Percentiles rank a stretch among this genome's conserved stretches.
Evolutionary conservation across 306 rosid species (phyloP).

Genomic region (Castanea mollissima): DNA sequence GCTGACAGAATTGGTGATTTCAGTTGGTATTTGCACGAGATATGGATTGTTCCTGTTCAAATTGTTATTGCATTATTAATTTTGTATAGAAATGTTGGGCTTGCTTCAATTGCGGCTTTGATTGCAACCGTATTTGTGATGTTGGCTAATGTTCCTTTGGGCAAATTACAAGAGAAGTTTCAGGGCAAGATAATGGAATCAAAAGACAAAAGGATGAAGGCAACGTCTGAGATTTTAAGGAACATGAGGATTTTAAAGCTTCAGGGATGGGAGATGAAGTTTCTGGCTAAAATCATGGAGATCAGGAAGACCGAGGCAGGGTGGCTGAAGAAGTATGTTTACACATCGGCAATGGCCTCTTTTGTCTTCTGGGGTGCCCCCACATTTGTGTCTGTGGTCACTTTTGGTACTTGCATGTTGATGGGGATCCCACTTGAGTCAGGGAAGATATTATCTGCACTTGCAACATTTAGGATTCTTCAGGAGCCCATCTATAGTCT

Average conservation of each 20-base stretch:
- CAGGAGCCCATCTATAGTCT: too few species aligned
- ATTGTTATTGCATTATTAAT: slow-evolving; percentile 40
- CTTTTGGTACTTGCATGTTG: slow-evolving; percentile 46
- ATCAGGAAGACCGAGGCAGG: slow-evolving; percentile 40
- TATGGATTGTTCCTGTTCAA: slow-evolving; percentile 41
- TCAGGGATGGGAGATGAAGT: slow-evolving; percentile 75
- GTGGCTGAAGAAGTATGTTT: slow-evolving; percentile 44
- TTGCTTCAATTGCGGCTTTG: slow-evolving; percentile 46
- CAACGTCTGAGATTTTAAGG: slow-evolving; percentile 57
- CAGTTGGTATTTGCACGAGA: slow-evolving; percentile 39
- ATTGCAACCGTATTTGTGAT: slow-evolving; percentile 41
- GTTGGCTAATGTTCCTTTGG: slow-evolving; percentile 52
- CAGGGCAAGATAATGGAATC: slow-evolving; percentile 56
- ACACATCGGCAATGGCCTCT: slow-evolving; percentile 21
- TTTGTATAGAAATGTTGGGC: slow-evolving; percentile 47
- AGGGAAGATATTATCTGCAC: too few species aligned
- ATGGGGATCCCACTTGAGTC: slow-evolving; percentile 17
- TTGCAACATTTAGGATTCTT: too few species aligned
- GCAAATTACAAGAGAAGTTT: slow-evolving; percentile 38
- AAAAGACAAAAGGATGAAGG: slow-evolving; percentile 54
- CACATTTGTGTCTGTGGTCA: slow-evolving; percentile 46
- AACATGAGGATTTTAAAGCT: slow-evolving; percentile 63
- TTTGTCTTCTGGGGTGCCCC: slow-evolving; percentile 55
- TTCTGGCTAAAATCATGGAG: slow-evolving; percentile 35
- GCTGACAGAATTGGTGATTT: slow-evolving; percentile 49